Evolutionary conservation across 2,329 filamentous ascomycete species (phyloP), one percentile per base, ranked within the genome.

Genomic region (Pyrenophora teres): DNA sequence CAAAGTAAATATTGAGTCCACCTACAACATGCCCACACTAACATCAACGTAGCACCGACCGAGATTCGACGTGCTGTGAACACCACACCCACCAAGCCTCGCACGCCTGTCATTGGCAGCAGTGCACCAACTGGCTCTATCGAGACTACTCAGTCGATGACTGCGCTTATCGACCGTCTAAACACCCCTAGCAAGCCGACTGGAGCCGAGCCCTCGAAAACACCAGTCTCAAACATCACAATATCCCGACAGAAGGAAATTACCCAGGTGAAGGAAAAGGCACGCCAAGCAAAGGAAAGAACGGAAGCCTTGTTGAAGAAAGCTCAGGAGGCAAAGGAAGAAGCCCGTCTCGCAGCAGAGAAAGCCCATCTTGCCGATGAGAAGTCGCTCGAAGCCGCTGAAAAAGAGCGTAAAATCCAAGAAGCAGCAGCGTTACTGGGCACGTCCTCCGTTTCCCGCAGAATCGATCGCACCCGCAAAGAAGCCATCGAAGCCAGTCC

Each of bases 1-100:
- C 48, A 52, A 47, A 8, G 56, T 55, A 47, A 39, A 33, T 16
- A 15, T 39, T 2, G 13, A 4, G 3, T 1, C 25, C 9, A 9
- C 4, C 6, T 12, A 13, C 2, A 33, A 16, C 9, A 12, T 2
- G 2, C 12, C 7, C 10, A 7, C 13, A 35, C 27, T 56, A 42
- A 57, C 38, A 23, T 7, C 10, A 19, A 25, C 32, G 13, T 30
- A 44, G 35, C 12, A 9, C 21, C 31, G 4, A 50, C 36, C 13
- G 16, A 40, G 10, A 52, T 59, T 16, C 56, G 56, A 13, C 44
- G 25, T 32, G 47, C 55, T 27, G 30, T 60, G 1, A 59, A 59
- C 27, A 39, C 21, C 23, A 55, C 57, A 39, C 59, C 59, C 8
- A 52, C 43, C n/a, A 59, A 45, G 25, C 10, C 23, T 18, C 46